Conservation (phyloP, 495 filamentous ascomycete genomes). For the Xylaria sp. region DNA sequence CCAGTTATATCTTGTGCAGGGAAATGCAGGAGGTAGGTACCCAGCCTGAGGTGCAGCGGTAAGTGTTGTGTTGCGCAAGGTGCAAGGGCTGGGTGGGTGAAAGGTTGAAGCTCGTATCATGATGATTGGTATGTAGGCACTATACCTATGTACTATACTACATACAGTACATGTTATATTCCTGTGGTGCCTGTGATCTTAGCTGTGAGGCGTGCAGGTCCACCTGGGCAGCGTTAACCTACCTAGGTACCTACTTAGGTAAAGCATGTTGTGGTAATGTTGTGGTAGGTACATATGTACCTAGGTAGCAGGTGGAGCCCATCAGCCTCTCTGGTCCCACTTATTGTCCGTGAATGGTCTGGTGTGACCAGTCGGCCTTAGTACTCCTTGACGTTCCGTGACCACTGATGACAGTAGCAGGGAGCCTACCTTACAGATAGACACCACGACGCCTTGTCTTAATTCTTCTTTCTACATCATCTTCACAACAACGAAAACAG, state of each 20-base stretch:
- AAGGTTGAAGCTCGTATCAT: neutral
- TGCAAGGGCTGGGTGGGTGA: neutral
- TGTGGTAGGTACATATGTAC: neutral
- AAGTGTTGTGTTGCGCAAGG: neutral
- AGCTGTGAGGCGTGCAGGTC: conserved; percentile 12
- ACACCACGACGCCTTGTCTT: conserved; percentile 40
- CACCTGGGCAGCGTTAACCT: no score
- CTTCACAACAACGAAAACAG: conserved; percentile 27
- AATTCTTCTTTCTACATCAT: conserved; percentile 46
- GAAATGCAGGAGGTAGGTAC: neutral
- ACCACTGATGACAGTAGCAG: conserved; percentile 1
- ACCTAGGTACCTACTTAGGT: neutral
- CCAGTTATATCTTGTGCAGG: neutral
- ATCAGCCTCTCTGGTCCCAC: conserved; percentile 12
- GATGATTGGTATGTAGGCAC: conserved; percentile 1
- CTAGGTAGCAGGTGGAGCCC: neutral
- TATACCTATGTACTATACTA: no score
- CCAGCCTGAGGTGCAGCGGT: neutral
- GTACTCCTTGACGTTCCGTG: conserved; percentile 20
- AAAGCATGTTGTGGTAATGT: neutral
- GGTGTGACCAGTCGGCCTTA: conserved; percentile 21
- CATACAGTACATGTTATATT: neutral
- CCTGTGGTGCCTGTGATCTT: conserved; percentile 2
- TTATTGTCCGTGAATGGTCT: conserved; percentile 19
- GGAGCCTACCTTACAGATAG: conserved; percentile 29